Evolutionary conservation across 768 basidiomycete species (phyloP), one percentile per base, ranked within the genome.

Genomic region (Hirschioporus abietinus): DNA sequence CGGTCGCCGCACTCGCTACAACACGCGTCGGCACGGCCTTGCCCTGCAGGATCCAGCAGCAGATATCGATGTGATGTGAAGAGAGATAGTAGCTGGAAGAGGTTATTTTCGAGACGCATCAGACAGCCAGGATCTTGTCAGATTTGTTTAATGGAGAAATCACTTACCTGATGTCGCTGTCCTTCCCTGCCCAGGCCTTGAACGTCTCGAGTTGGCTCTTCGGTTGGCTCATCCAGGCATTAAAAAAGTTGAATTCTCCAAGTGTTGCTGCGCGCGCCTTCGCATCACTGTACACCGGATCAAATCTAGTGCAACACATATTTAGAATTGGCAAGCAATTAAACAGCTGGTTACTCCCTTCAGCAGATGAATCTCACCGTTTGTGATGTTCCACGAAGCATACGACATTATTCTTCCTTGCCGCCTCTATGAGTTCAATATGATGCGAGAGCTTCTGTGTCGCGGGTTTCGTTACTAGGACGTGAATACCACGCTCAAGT

Each of bases 371-470:
- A 9, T 35, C 77, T 71, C 70, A 87, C 89, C 92, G 86, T 75
- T 94, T 95, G 79, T 95, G 93, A 73, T 96, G 93, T 75, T 97
- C 95, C n/a, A 96, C 95, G 74, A 92, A 94, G 77, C 92, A 94
- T 1, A 93, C 83, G 23, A 96, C 88, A 62, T 89, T 88, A 74
- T 94, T 83, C 76, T 91, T 85, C 71, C 82, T 86, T 35, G 95
- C 92, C 12, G 91, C 86, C 42, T 83, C 82, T 69, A 95, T 87
- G 63, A 96, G 83, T 34, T 85, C 84, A 68, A 86, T 87, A 77
- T 97, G 95, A 74, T 97, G 89, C 64, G 86, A 82, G 65, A 97
- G 83, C 20, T 92, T 81, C 72, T 96, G 89, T 0, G 93, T 94
- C 4, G 94, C 95, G 2, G 95, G 95, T 76, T 96, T 97, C 59